Conservation (phyloP, 805 yeast genomes). For the Yarrowia sp. region DNA sequence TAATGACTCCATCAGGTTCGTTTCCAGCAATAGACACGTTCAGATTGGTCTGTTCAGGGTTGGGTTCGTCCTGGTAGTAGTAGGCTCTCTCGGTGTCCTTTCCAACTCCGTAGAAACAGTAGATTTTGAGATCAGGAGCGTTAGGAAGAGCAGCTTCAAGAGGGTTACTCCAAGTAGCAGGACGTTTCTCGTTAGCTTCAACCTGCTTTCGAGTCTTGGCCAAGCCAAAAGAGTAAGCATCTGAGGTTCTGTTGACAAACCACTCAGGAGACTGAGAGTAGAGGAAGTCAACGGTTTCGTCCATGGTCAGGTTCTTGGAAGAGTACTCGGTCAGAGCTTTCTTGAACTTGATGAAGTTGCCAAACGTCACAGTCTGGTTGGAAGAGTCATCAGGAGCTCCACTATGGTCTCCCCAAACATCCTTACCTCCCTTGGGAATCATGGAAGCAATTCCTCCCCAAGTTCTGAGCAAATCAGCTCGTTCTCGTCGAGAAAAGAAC, state of each 20-base stretch:
- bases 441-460: constrained; percentile 95
- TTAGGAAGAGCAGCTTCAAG: constrained; percentile 86
- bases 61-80: constrained; percentile 68
- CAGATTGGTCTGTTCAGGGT: constrained; percentile 51
- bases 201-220: constrained; percentile 63
- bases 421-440: constrained; percentile 93
- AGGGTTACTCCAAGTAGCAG: constrained; percentile 90
- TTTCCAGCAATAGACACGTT: constrained; percentile 71
- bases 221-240: constrained; percentile 76
- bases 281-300: constrained; percentile 64
- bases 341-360: constrained; percentile 68
- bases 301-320: constrained; percentile 57
- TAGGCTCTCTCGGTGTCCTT: constrained; percentile 95
- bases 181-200: constrained; percentile 61
- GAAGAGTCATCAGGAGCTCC: constrained; percentile 68
- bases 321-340: constrained; percentile 48
- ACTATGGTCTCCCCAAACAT: constrained; percentile 77
- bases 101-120: constrained; percentile 93
- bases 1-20: constrained; percentile 61
- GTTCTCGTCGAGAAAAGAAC: constrained; percentile 84
- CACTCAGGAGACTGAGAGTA: constrained; percentile 68
- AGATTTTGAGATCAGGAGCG: constrained; percentile 89
- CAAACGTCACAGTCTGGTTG: constrained; percentile 49
- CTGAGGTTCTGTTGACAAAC: constrained; percentile 62
- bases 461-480: constrained; percentile 78